Evolutionary conservation across 1,284 basidiomycete genomes (phyloP), one percentile per base, ranked within the genome.

Genomic region (Tilletia walkeri): DNA sequence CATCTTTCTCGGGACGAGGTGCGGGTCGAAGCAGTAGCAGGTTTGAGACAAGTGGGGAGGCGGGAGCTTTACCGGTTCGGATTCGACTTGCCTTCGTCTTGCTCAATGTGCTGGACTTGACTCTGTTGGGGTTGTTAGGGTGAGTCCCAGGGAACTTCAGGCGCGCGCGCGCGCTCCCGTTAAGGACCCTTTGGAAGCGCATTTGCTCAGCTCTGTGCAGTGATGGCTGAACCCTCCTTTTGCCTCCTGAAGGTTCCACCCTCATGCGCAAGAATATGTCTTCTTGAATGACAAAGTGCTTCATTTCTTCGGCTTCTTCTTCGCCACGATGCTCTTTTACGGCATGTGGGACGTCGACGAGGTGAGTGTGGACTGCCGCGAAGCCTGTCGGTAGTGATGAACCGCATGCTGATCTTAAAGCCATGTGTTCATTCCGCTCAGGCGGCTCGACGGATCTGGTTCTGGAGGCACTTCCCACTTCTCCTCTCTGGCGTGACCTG

Each of bases 261-360:
- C 81, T 0, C 66, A 69, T 53, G 76, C 73, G 0, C 75, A 77
- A 36, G 59, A 71, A 0, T 78, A 73, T 70, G 82, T 93, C 10
- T 90, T 90, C 0, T 82, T 94, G 45, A 92, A 91, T 81, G 91
- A 92, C 88, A 93, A 94, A 85, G 78, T 94, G 14, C 85, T 94
- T 38, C 93, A 93, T 80, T 93, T 95, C 81, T 79, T 92, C 30
- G 92, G 91, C 82, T 90, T 95, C 76, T 86, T 86, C 71, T 73
- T 91, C 39, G 91, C 92, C 0, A 93, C 92, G 0, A 89, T 85
- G 4, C 87, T 93, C 5, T 94, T 94, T 84, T 95, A 93, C 84
- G 91, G 92, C 79, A 92, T 94, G 65, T 89, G 92, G 71, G 92
- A 93, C 76, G 89, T 94, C 12, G 92, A 94, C 74, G 92, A 94